Conservation (phyloP, 106 monocot genomes). For the Xerophyta viscosa region DNA sequence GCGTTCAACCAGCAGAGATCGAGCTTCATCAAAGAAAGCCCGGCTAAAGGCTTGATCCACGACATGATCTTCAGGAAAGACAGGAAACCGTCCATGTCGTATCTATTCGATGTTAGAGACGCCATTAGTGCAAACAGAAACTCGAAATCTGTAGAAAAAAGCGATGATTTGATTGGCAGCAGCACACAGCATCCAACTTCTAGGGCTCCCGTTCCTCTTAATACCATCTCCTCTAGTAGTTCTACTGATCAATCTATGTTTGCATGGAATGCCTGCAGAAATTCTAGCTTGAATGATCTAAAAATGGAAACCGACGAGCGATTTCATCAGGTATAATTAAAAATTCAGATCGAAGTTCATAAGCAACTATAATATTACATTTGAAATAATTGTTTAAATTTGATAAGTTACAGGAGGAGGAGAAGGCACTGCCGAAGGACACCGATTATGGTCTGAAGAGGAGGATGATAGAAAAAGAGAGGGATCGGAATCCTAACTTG, state of each 20-base stretch:
- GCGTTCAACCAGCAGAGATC: constrained; percentile 40
- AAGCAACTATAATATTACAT: no score
- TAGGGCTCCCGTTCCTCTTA: not conserved
- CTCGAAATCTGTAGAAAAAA: constrained; percentile 4
- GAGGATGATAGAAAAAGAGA: no score
- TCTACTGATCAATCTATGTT: not conserved
- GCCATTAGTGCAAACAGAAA: constrained; percentile 16
- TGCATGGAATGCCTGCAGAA: constrained; percentile 7
- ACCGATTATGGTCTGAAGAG: no score
- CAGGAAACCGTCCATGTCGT: constrained; percentile 29
- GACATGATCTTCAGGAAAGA: constrained; percentile 47
- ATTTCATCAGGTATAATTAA: not conserved
- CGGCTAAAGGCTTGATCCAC: constrained; percentile 41
- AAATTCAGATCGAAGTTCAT: not conserved
- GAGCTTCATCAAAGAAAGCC: constrained; percentile 22
- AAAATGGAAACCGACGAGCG: constrained; percentile 4
- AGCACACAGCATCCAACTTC: constrained; percentile 9
- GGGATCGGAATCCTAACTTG: no score
- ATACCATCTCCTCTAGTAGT: no score
- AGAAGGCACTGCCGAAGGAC: constrained; percentile 1
- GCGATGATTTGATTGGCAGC: constrained; percentile 9
- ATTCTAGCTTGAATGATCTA: constrained; percentile 5
- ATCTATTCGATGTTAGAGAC: constrained; percentile 55
- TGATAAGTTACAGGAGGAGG: constrained; percentile 2
- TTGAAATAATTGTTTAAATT: no score